phyloP scores from a whole-genome alignment of 2,329 filamentous ascomycete genomes.

The Ceratocystis papillata region DNA sequence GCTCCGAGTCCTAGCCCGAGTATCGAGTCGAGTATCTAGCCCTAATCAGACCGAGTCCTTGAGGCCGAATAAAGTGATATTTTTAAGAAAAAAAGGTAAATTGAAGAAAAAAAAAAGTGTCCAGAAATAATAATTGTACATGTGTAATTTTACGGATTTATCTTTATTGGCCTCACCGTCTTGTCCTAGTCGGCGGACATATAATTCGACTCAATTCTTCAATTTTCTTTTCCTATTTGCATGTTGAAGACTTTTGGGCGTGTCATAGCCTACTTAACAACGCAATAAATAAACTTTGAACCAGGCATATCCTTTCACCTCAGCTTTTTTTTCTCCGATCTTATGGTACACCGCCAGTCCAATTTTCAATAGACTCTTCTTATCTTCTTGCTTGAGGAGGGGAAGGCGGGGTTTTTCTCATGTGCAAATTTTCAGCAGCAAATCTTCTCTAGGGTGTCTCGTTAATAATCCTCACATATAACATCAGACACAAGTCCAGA shows the following conservation, averaged over 20 bases:
- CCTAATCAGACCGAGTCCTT: not conserved
- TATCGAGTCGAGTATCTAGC: not conserved
- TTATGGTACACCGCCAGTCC: not conserved
- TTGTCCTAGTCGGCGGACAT: not conserved
- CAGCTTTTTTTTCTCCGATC: conserved; percentile 1
- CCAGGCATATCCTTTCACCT: conserved; percentile 6
- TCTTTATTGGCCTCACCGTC: not conserved
- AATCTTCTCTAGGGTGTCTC: not conserved
- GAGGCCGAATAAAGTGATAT: not conserved
- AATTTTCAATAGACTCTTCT: not conserved
- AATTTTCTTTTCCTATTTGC: not conserved
- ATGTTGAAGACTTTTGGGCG: conserved; percentile 13
- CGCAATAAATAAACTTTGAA: not conserved
- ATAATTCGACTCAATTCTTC: not conserved
- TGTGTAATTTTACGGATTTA: not conserved
- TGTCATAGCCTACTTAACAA: not conserved
- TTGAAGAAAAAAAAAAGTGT: not conserved
- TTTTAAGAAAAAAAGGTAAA: not conserved
- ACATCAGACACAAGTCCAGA: not conserved
- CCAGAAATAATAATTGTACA: not conserved
- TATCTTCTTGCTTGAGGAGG: not conserved
- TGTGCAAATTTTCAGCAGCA: not conserved
- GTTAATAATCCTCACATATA: not conserved
- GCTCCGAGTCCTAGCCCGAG: not conserved
- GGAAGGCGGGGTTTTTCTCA: conserved; percentile 7